Conservation (phyloP, 805 yeast species). For the Metschnikowia reukaufii region DNA sequence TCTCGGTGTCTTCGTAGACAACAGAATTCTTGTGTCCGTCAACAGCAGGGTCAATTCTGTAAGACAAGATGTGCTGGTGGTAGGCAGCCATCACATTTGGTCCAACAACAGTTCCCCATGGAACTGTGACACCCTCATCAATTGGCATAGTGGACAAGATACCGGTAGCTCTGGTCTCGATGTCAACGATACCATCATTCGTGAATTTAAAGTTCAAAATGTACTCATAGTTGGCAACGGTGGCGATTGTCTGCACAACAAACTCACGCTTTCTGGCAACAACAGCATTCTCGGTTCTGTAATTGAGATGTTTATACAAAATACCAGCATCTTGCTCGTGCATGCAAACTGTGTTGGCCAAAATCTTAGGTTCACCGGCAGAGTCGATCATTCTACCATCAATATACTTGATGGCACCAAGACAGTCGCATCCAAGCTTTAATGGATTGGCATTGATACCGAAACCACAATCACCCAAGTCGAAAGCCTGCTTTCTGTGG, state of each 20-base stretch:
- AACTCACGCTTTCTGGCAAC: conserved; percentile 78
- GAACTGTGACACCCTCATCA: conserved; percentile 63
- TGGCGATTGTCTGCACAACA: conserved; percentile 76
- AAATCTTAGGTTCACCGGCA: conserved; percentile 59
- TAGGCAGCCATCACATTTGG: conserved; percentile 82
- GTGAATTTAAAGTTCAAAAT: conserved; percentile 69
- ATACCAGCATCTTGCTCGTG: conserved; percentile 80
- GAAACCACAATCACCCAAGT: conserved; percentile 82
- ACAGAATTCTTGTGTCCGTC: conserved; percentile 81
- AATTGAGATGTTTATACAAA: conserved; percentile 76
- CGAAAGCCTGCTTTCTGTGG: conserved; percentile 86
- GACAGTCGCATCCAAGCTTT: conserved; percentile 76
- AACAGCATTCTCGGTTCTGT: conserved; percentile 68
- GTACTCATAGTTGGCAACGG: conserved; percentile 84
- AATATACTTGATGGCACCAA: conserved; percentile 74
- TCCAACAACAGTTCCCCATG: conserved; percentile 74
- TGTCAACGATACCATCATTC: conserved; percentile 74
- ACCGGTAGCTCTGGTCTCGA: conserved; percentile 85
- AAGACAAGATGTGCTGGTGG: conserved; percentile 78
- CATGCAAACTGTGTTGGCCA: conserved; percentile 74
- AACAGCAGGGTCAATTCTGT: conserved; percentile 78
- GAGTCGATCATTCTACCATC: conserved; percentile 58
- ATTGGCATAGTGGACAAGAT: conserved; percentile 82
- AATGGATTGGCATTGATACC: conserved; percentile 71
- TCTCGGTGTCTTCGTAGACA: conserved; percentile 65